These are phyloP conservation scores for Lepiota venenata DNA, from an alignment of 768 basidiomycete genomes.

Conservation along the genomic window DNA sequence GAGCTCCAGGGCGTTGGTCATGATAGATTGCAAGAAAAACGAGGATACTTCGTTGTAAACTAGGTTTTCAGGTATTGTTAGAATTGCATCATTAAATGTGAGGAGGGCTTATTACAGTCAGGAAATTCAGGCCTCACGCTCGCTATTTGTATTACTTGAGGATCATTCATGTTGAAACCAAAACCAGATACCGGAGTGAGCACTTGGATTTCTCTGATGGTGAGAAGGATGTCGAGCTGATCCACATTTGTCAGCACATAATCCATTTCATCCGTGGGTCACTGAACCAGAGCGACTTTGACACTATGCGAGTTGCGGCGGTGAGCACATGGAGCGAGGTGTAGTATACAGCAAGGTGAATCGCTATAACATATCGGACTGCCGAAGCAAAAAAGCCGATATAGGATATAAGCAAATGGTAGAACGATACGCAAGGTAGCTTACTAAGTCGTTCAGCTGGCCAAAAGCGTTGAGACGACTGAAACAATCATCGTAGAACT, in stretches of 20 bases:
- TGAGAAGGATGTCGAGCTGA: not conserved
- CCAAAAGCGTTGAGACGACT: not conserved
- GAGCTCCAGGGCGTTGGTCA: not conserved
- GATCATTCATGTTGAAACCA: not conserved
- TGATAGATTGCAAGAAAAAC: not conserved
- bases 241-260: too few species aligned
- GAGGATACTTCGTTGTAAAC: not conserved
- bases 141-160: not conserved
- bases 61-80: not conserved
- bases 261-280: not conserved
- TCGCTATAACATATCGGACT: not conserved
- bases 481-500: constrained; percentile 3
- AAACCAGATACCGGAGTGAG: not conserved
- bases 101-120: not conserved
- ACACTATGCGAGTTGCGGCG: not conserved
- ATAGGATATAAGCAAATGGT: not conserved
- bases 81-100: not conserved
- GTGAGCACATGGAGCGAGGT: not conserved
- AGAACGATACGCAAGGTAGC: not conserved
- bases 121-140: not conserved
- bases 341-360: not conserved
- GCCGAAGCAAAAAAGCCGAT: constrained; percentile 1
- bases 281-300: not conserved
- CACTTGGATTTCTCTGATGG: not conserved
- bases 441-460: not conserved